phyloP scores from a whole-genome alignment of 2,329 filamentous ascomycete species.

The Apiospora saccharicola region DNA sequence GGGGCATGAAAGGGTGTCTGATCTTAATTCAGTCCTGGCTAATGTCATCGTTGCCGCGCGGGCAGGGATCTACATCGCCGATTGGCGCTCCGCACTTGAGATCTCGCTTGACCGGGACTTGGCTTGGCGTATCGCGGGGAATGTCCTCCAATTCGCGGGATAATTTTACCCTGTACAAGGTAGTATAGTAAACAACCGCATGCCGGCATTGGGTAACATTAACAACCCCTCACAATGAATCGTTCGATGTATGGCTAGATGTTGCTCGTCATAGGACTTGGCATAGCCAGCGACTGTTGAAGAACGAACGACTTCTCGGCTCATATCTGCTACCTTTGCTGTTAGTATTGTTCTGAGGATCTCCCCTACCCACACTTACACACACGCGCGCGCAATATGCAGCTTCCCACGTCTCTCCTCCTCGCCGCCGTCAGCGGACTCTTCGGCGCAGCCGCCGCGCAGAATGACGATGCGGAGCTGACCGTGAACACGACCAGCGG shows the following conservation, averaged over 20 bases:
- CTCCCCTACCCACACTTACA: accelerated
- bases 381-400: not conserved
- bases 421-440: not conserved
- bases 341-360: not conserved
- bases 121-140: not conserved
- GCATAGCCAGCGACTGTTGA: not conserved
- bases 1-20: too few species aligned
- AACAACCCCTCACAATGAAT: not conserved
- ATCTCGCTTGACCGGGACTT: not conserved
- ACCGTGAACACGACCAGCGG: slow-evolving; percentile 3
- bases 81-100: not conserved
- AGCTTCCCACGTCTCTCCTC: not conserved
- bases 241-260: not conserved
- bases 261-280: not conserved
- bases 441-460: not conserved
- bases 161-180: not conserved
- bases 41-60: not conserved
- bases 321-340: not conserved
- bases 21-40: not conserved
- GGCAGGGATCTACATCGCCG: not conserved
- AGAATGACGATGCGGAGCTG: not conserved
- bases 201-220: not conserved
- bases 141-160: not conserved
- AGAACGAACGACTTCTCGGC: too few species aligned
- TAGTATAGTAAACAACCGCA: not conserved